phyloP scores from a whole-genome alignment of 2,329 filamentous ascomycete species.

The Cladosporium sp. region DNA sequence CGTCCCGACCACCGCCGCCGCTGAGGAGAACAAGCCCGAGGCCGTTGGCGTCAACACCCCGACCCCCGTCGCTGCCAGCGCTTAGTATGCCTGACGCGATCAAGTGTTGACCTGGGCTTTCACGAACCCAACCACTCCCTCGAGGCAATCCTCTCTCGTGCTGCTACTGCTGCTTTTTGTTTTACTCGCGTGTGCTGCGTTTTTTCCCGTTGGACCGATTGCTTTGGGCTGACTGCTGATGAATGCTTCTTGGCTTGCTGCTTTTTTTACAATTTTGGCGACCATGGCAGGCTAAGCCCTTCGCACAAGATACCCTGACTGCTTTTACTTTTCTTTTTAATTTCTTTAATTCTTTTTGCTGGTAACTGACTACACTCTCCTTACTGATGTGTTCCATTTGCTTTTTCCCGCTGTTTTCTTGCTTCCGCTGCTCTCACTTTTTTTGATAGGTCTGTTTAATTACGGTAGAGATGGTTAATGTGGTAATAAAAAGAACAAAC shows the following conservation, averaged over 20 bases:
- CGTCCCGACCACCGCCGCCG: conserved; percentile 12
- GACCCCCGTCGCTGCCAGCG: conserved; percentile 12
- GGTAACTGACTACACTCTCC: no score
- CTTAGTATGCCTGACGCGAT: conserved; percentile 8
- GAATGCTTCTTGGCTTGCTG: conserved; percentile 1
- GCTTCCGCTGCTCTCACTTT: neutral
- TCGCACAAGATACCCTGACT: conserved; percentile 14
- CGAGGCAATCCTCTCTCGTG: neutral
- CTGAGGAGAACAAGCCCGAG: conserved; percentile 15
- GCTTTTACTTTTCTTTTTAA: conserved; percentile 1
- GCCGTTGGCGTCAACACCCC: conserved; percentile 6
- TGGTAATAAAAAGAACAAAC: conserved; percentile 12
- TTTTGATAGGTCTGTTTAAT: neutral
- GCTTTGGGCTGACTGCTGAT: neutral
- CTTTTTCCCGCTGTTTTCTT: neutral
- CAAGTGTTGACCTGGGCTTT: neutral
- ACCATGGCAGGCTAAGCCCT: conserved; percentile 6
- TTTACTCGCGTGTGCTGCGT: conserved; percentile 3
- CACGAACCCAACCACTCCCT: conserved; percentile 2
- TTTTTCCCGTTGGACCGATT: neutral
- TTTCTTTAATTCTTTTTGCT: no score
- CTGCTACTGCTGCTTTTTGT: neutral
- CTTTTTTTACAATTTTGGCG: neutral
- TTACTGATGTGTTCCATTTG: no score
- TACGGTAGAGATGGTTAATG: conserved; percentile 11